Percentiles rank a stretch among this genome's conserved stretches.
phyloP scores from a whole-genome alignment of 2,329 filamentous ascomycete genomes.

The Aureobasidium pullulans region DNA sequence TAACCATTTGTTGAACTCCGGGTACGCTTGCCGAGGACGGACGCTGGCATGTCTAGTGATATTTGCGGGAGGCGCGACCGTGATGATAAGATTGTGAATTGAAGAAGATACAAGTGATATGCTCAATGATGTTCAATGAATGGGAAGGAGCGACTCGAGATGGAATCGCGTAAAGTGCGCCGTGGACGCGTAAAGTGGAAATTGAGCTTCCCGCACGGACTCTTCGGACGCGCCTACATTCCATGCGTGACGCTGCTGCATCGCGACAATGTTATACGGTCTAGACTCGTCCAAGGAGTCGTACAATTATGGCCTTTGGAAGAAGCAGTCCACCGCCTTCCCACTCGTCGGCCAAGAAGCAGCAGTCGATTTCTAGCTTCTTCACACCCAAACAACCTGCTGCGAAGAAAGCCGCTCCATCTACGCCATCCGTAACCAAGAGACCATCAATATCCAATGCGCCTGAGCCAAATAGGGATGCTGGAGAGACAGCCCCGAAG shows the following conservation, averaged over 20 bases:
- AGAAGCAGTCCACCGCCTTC: constrained; percentile 12
- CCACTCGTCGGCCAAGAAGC: constrained; percentile 50
- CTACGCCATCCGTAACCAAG: constrained; percentile 52
- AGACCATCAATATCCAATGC: constrained; percentile 14
- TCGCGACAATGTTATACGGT: background rate
- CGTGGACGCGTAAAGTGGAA: constrained; percentile 8
- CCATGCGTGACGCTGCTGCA: background rate
- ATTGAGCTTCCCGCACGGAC: background rate
- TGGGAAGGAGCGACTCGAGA: constrained; percentile 8
- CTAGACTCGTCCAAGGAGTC: background rate
- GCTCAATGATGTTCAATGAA: background rate
- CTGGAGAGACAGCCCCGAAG: background rate
- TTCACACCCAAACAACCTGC: constrained; percentile 49
- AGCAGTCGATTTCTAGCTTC: constrained; percentile 80
- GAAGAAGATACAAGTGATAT: background rate
- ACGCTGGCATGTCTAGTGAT: constrained; percentile 24
- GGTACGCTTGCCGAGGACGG: constrained; percentile 42
- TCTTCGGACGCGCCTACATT: background rate
- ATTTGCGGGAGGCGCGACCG: background rate
- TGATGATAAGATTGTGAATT: background rate
- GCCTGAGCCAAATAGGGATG: constrained; percentile 16
- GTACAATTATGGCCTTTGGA: constrained; percentile 6
- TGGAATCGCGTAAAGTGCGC: background rate
- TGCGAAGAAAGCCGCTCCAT: constrained; percentile 59
- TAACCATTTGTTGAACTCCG: constrained; percentile 23